Evolutionary conservation across 257 asterid species (phyloP), one percentile per base, ranked within the genome.

Genomic region (Anisodus tanguticus): DNA sequence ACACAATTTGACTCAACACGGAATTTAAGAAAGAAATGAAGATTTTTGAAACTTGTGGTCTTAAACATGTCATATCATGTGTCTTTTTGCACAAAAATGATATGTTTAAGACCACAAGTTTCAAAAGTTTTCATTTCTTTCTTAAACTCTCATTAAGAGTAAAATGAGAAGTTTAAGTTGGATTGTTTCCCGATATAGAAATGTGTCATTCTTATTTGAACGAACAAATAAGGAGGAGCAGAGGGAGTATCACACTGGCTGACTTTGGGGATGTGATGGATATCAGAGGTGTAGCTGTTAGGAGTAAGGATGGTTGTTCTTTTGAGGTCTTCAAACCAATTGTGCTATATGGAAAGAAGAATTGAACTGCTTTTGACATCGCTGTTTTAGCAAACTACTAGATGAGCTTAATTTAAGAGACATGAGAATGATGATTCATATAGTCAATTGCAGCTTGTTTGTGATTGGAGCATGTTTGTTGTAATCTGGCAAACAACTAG

Each of bases 351-450:
- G 8, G 22, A 12, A 47, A 22, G 81, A 74, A 12, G 81, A 22
- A 26, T 16, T 53, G 45, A 49, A 51, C 22, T 76, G 63, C 62
- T 76, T 49, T 22, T 76, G 45, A 22, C 81, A 76, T 51, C 10
- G 17, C 0, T 37, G 22, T 68, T 68, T 37, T 3, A 68, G 80
- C 19, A 72, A 9, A 45, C 59, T n/a, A 71, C 59, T 72, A 72
- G 59, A 47, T 72, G 58, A 19, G 41, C 59, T 72, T 72, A 72
- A 5, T 9, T 47, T 39, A 72, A 72, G 59, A 72, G 80, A 72
- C 12, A 72, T 72, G 59, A 19, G 6, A 19, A 2, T 72, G 41
- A 19, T 11, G 59, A 72, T 72, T 72, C 41, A 5, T 47, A 72
- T 15, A 2, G 59, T 19, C 59, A 45, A 72, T 10, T 72, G 80